Percentiles rank a stretch among this genome's conserved stretches.
These are phyloP conservation scores for Silene coronaria DNA, from an alignment of 179 eudicot species.

Conservation along the genomic window DNA sequence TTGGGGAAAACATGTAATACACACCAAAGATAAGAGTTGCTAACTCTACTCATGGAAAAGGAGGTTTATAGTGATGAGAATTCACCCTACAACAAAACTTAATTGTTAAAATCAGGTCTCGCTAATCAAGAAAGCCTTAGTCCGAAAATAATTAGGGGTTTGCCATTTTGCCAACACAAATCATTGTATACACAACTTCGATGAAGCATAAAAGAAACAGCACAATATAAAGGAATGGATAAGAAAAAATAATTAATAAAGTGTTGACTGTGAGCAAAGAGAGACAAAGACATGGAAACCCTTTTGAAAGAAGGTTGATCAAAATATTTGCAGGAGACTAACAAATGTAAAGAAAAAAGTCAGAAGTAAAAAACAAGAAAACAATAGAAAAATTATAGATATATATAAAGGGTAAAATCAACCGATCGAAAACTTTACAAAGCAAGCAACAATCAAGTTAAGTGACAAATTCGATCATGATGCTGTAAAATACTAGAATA, in stretches of 20 bases:
- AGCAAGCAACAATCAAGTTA: neutral
- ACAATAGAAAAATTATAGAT: too few species aligned
- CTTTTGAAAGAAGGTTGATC: too few species aligned
- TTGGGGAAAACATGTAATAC: slow-evolving; percentile 7
- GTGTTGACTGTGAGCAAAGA: too few species aligned
- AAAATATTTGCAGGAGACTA: too few species aligned
- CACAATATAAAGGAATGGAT: too few species aligned
- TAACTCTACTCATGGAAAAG: neutral
- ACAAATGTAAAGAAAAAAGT: too few species aligned
- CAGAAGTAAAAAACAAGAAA: too few species aligned
- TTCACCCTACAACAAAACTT: neutral
- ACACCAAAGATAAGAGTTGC: slow-evolving; percentile 6
- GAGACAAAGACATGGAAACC: too few species aligned
- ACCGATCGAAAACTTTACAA: neutral
- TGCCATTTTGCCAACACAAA: too few species aligned
- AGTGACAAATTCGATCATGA: neutral
- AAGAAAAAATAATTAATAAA: too few species aligned
- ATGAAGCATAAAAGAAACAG: too few species aligned
- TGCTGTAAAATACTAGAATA: neutral
- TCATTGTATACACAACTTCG: too few species aligned
- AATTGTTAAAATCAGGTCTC: neutral
- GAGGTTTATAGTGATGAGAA: neutral
- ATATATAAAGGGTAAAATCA: neutral
- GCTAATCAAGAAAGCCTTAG: neutral
- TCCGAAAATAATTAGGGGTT: neutral